Conservation (phyloP, 345 rosid genomes). For the Eucalyptus regnans region DNA sequence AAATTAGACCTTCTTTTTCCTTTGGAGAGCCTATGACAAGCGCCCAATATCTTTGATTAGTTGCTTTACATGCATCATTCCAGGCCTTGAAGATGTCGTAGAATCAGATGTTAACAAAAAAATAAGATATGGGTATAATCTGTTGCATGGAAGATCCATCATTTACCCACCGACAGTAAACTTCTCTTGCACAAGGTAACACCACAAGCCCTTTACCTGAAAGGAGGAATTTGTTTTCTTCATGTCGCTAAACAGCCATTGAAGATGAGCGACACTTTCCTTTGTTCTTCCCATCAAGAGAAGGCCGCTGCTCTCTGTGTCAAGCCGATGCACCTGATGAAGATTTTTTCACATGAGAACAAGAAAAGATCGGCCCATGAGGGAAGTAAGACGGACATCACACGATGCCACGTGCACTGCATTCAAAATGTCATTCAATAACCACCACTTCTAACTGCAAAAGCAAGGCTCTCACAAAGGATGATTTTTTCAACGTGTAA, state of each 20-base stretch:
- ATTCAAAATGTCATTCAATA: background rate
- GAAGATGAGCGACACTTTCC: constrained; percentile 62
- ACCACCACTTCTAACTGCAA: background rate
- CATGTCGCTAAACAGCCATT: constrained; percentile 49
- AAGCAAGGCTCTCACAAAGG: background rate
- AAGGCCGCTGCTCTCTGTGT: constrained; percentile 87
- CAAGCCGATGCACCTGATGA: constrained; percentile 84
- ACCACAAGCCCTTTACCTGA: constrained; percentile 30
- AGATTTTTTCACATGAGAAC: background rate
- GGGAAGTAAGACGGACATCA: background rate
- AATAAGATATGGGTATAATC: background rate
- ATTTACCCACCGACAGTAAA: background rate
- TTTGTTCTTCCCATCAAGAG: constrained; percentile 70
- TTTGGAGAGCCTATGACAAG: constrained; percentile 82
- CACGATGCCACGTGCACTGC: background rate
- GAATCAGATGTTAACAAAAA: background rate
- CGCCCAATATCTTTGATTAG: constrained; percentile 76
- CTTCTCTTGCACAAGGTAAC: background rate
- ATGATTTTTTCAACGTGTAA: background rate
- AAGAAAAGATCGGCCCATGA: background rate
- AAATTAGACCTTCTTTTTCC: constrained; percentile 68
- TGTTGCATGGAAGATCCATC: background rate
- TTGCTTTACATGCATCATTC: constrained; percentile 68
- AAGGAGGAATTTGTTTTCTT: constrained; percentile 34
- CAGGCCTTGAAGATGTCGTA: constrained; percentile 35